Evolutionary conservation across 208 protist species (phyloP), one percentile per base, ranked within the genome.

Genomic region (Acanthamoeba healyi): DNA sequence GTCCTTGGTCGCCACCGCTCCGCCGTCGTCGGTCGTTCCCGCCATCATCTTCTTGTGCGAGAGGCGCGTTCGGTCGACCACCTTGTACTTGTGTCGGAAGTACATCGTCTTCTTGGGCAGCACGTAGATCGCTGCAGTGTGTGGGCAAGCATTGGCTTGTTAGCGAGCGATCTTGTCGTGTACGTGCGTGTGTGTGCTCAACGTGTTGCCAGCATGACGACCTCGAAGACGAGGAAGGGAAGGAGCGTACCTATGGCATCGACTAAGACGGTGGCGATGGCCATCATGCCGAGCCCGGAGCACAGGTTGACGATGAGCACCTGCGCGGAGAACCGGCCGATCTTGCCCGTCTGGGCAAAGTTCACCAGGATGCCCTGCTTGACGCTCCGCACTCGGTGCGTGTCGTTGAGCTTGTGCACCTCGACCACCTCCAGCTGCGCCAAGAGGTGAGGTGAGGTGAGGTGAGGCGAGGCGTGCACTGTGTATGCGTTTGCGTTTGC

Each of bases 271-370:
- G 82, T 90, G 44, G 82, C 82, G 36, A 90, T 36, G 54, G 82
- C 56, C 82, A 90, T 63, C 82, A 90, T 90, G 46, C 82, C 82
- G 7, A 90, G 82, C 7, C 82, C 82, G 0, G 82, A 90, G 82
- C 82, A 90, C 26, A 90, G 34, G 54, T 90, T 61, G 32, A 90
- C 56, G 56, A 90, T 40, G 17, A 90, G 56, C 49, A 90, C 82
- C 38, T 90, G 82, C 82, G 58, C 19, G 17, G 82, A 90, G 56
- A 90, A 90, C n/a, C 82, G 82, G 19, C 82, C 82, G 56, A 90
- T 90, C 82, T 90, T 90, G 12, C 82, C 82, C 3, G 82, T 90
- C 40, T 90, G 46, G 19, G 82, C 56, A 6, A 90, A 63, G 56
- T 90, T 70, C 6, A 90, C 40, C 19, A 42, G 51, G 56, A 90